Percentiles rank a stretch among this genome's conserved stretches.
These are phyloP conservation scores for Penicillium antarcticum DNA, from an alignment of 495 filamentous ascomycete genomes.

Conservation along the genomic window DNA sequence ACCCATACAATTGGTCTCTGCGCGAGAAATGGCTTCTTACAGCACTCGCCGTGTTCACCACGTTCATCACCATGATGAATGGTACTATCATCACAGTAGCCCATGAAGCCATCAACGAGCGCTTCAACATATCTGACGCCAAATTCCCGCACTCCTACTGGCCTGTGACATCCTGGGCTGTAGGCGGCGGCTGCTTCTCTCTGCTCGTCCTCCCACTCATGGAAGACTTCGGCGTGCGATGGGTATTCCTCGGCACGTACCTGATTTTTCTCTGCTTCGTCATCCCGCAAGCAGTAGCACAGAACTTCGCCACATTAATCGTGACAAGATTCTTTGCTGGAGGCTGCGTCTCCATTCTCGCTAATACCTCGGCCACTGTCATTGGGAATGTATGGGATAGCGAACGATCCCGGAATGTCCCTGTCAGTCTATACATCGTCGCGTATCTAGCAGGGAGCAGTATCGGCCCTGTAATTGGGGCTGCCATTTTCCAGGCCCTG, in stretches of 20 bases:
- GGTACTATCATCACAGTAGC: conserved; percentile 45
- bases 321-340: conserved; percentile 46
- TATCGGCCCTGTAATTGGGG: conserved; percentile 47
- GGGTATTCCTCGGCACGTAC: conserved; percentile 44
- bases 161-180: conserved; percentile 47
- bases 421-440: conserved; percentile 44
- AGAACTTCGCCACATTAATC: conserved; percentile 49
- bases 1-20: conserved; percentile 61
- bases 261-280: conserved; percentile 42
- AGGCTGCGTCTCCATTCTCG: conserved; percentile 42
- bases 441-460: conserved; percentile 39
- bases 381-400: conserved; percentile 49
- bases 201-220: conserved; percentile 49
- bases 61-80: conserved; percentile 39
- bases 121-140: conserved; percentile 43
- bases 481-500: conserved; percentile 34
- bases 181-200: conserved; percentile 45
- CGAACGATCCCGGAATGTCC: conserved; percentile 37
- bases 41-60: conserved; percentile 20
- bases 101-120: conserved; percentile 31
- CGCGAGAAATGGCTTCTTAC: conserved; percentile 39
- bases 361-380: conserved; percentile 42
- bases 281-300: conserved; percentile 46
- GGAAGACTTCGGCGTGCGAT: conserved; percentile 49
- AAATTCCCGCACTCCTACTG: conserved; percentile 52